Evolutionary conservation across 208 protist genomes (phyloP), one percentile per base, ranked within the genome.

Genomic region (Acanthamoeba royreba): DNA sequence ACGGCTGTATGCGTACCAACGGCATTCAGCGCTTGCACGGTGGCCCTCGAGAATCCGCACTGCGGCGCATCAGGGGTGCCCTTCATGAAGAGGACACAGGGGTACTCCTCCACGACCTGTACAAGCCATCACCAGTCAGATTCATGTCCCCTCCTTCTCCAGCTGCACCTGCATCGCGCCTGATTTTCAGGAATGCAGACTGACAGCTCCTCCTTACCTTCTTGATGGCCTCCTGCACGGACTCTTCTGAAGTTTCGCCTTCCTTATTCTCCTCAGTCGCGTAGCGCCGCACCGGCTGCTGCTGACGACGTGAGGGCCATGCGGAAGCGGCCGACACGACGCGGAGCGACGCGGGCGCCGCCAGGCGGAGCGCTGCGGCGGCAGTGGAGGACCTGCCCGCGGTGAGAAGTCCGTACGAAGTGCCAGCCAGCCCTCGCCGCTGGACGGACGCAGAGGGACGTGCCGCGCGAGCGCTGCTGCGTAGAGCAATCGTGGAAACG

Each of bases 1-100:
- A n/a, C 8, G 55, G 55, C 38, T 33, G n/a, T 33, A 69, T 17
- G 96, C 49, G 98, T 95, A 83, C 98, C 98, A 35, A 99, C 96
- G 11, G 97, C 95, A 93, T 98, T 97, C 58, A 99, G 90, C 22
- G 99, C 96, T 55, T 99, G 97, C 25, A 99, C 95, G 90, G 99
- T 98, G 66, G 97, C 97, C 66, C 97, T 98, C 35, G 97, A 98
- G 93, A 99, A 99, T 93, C 98, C 98, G 95, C 99, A 99, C 97
- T 98, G 83, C 11, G 99, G 98, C 9, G 97, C 96, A 95, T 99
- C 96, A 19, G 98, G 98, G 9, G 98, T 97, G 55, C 99, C 99
- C 95, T 99, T 99, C 97, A 99, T 99, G 92, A 99, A 99, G 11
- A 99, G 87, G 1, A 99, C 98, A 22, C 99, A 94, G 25, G 98